Evolutionary conservation across 805 yeast species (phyloP), one percentile per base, ranked within the genome.

Genomic region (Dipodascopsis tothii): DNA sequence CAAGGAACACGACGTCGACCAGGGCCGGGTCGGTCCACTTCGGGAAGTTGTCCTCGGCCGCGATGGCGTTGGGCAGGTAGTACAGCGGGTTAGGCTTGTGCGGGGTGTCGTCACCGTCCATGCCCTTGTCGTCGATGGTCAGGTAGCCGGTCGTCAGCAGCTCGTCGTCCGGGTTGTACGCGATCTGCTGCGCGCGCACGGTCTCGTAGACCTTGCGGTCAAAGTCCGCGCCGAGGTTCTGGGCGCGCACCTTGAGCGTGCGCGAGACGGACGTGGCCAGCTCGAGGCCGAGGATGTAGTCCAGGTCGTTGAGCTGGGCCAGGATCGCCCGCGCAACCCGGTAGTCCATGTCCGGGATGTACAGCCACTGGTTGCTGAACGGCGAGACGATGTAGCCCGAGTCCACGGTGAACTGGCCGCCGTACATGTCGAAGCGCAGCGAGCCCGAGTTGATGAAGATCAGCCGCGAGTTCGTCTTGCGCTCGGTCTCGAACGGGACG

Each of bases 371-470:
- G 57, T 87, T 86, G 41, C 75, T 70, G 63, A 86, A 88, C 0
- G 97, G 96, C 0, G 94, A 79, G 0, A 90, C 84, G 35, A 82
- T 84, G 58, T 71, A 90, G 54, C 82, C 82, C 0, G 90, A 71
- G 60, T 87, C 94, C 35, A 67, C 66, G 0, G 95, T 87, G 60
- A 81, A 88, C 1, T 81, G 79, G 0, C 96, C 97, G 58, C 79
- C 75, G 65, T 81, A 82, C 37, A 88, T 64, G 62, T 88, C 96
- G 58, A 84, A 90, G 42, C 96, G 73, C 2, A 88, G 74, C 3
- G 95, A 81, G 1, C 96, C 96, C 0, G 95, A 82, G 60, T 90
- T 90, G 47, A 84, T 75, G 36, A 84, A 64, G 21, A 86, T 73
- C 22, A 79, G 66, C 43, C 85, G 67, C 14, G 60, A 53, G 6